Percentiles rank a stretch among this genome's conserved stretches.
Conservation (phyloP, 2,329 filamentous ascomycete genomes). For the Dothidotthia symphoricarpi region DNA sequence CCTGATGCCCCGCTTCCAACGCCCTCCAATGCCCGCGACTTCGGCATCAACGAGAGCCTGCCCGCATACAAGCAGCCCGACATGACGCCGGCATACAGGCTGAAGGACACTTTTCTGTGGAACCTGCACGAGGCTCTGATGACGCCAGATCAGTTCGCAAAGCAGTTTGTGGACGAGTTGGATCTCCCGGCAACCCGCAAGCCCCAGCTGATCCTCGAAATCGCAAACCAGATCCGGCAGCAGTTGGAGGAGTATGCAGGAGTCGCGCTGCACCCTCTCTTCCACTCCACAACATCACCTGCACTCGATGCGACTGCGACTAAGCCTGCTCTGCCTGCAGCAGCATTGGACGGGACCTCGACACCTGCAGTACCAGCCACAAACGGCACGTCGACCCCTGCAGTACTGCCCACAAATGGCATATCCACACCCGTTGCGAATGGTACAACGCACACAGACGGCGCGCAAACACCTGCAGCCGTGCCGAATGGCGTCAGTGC, state of each 20-base stretch:
- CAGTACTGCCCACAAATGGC: conserved; percentile 49
- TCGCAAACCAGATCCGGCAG: conserved; percentile 90
- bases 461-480: conserved; percentile 47
- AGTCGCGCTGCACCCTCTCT: conserved; percentile 88
- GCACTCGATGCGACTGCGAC: conserved; percentile 31
- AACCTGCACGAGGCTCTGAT: conserved; percentile 93
- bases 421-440: conserved; percentile 57
- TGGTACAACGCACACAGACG: conserved; percentile 45
- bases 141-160: conserved; percentile 95
- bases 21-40: conserved; percentile 58
- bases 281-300: conserved; percentile 58
- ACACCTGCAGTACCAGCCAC: conserved; percentile 47
- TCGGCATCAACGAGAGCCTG: conserved; percentile 66
- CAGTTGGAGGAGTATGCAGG: conserved; percentile 96
- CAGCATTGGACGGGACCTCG: conserved; percentile 53
- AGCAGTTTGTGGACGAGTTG: conserved; percentile 83
- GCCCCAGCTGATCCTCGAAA: conserved; percentile 67
- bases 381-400: conserved; percentile 50
- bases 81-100: conserved; percentile 75
- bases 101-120: conserved; percentile 97
- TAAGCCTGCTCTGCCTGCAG: conserved; percentile 38
- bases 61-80: conserved; percentile 80
- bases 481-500: conserved; percentile 63
- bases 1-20: conserved; percentile 65
- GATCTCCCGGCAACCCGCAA: conserved; percentile 74